phyloP scores from a whole-genome alignment of 176 grass and related monocot species.

The sorghum (Sorghum bicolor) region Sorghum_bicolor_NCBIv3 NC_012877.2:1551001-1551500 shows the following conservation, averaged over 20 bases:
- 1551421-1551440: conserved; percentile 8
- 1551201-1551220: conserved; percentile 31
- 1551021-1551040: neutral
- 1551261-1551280: conserved; percentile 41
- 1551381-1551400: conserved; percentile 37
- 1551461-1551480: conserved; percentile 27
- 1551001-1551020: neutral
- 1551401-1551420: conserved; percentile 31
- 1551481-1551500: neutral
- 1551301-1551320: conserved; percentile 37
- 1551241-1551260: conserved; percentile 19
- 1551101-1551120: neutral
- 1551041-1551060: neutral
- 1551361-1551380: conserved; percentile 14
- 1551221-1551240: conserved; percentile 21
- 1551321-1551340: neutral
- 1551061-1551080: neutral
- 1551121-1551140: conserved; percentile 29
- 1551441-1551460: conserved; percentile 46
- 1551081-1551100: neutral
- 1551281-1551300: conserved; percentile 26
- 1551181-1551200: conserved; percentile 42
- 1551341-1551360: neutral
- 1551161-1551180: neutral
- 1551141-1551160: conserved; percentile 43